Evolutionary conservation across 2,329 filamentous ascomycete species (phyloP), one percentile per base, ranked within the genome.

Genomic region (Meredithiella fracta): DNA sequence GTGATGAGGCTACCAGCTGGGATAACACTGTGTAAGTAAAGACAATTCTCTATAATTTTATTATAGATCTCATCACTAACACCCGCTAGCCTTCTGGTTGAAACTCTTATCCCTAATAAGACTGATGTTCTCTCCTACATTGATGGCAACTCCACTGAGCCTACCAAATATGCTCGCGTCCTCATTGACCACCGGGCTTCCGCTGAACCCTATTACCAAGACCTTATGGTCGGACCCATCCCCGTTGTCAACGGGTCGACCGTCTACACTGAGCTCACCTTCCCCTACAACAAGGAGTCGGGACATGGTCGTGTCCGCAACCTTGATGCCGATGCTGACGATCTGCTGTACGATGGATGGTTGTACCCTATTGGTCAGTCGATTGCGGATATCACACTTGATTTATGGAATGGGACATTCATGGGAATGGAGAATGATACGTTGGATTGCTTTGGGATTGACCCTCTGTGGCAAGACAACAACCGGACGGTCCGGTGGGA

Each of bases 201-300:
- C 49, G 59, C 61, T 3, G 65, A 68, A 11, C 72, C 72, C 1
- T 67, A 70, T 26, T 70, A 69, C 3, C 69, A 73, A 56, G 72
- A 76, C 59, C 74, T 71, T 60, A 72, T 73, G 66, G 67, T 76
- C 26, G 73, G 73, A 0, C 73, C 74, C 1, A 65, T 76, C 2
- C 74, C 73, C 1, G 65, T 74, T 2, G 64, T 62, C 6, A 54
- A 61, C 20, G 59, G 66, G 17, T 72, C 71, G 3, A 67, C 60
- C 15, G 63, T 71, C 25, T 59, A 55, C 51, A 60, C 67, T 54
- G 67, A 67, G 47, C 63, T 73, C 9, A 67, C 69, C 53, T 73
- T 72, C 61, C 63, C 67, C 17, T 72, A 69, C 64, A 73, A 72
- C 62, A 70, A 71, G 3, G 69, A 69, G 1, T n/a, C 20, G 2